Percentiles rank a stretch among this genome's conserved stretches.
These are phyloP conservation scores for Leccinum longicurvipes DNA, from an alignment of 768 basidiomycete genomes.

Conservation along the genomic window DNA sequence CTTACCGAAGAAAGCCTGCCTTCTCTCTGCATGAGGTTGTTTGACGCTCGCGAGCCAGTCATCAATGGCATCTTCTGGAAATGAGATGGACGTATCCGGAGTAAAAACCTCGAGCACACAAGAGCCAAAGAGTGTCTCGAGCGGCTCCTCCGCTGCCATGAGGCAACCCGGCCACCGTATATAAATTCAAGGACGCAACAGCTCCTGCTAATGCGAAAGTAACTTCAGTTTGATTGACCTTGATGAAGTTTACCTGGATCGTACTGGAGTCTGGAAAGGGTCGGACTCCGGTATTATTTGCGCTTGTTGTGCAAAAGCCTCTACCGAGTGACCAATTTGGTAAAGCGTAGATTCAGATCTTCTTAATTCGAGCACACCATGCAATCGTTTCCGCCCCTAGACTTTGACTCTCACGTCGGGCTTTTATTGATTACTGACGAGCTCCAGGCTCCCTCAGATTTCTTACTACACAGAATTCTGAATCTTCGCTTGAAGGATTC, in stretches of 20 bases:
- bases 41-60: constrained; percentile 55
- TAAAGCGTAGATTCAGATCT: constrained; percentile 1
- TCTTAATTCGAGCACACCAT: too few relatives aligned
- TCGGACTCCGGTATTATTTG: constrained; percentile 10
- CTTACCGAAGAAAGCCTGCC: constrained; percentile 75
- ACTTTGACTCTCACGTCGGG: constrained; percentile 48
- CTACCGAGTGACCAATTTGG: constrained; percentile 17
- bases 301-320: constrained; percentile 19
- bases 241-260: not conserved
- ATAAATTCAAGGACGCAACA: not conserved
- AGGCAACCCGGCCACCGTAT: not conserved
- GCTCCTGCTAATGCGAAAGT: not conserved
- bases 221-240: not conserved
- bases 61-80: constrained; percentile 49
- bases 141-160: constrained; percentile 36
- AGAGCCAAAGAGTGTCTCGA: constrained; percentile 63
- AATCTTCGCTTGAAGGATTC: constrained; percentile 48
- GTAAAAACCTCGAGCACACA: constrained; percentile 59
- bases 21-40: constrained; percentile 46
- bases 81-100: constrained; percentile 60
- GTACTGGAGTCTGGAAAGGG: not conserved
- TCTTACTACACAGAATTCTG: constrained; percentile 58
- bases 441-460: constrained; percentile 67
- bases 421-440: constrained; percentile 68
- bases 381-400: constrained; percentile 51